Conservation (phyloP, 1,284 basidiomycete species). For the Ceratobasidium sp. region DNA sequence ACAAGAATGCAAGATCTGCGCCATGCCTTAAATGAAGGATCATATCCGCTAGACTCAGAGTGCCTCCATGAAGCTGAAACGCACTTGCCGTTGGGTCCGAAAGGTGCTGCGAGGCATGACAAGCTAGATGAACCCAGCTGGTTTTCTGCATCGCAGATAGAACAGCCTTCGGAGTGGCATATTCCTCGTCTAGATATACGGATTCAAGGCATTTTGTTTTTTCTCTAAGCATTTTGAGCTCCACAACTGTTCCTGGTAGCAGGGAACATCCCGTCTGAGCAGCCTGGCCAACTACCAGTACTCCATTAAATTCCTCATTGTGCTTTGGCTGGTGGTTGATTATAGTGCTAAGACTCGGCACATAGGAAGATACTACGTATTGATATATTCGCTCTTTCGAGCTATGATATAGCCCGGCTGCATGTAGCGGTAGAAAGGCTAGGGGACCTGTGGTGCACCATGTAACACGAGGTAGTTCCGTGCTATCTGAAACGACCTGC, state of each 20-base stretch:
- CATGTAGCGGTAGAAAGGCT: conserved; percentile 13
- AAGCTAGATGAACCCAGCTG: conserved; percentile 29
- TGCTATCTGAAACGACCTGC: background rate
- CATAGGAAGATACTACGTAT: conserved; percentile 30
- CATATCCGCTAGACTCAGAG: background rate
- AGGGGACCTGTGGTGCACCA: conserved; percentile 24
- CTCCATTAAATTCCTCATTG: background rate
- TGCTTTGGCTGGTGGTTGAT: background rate
- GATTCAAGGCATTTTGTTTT: background rate
- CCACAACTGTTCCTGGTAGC: background rate
- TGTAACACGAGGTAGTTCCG: conserved; percentile 8
- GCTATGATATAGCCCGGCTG: conserved; percentile 5
- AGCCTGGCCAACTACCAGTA: conserved; percentile 3
- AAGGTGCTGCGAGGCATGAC: conserved; percentile 27
- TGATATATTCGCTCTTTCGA: background rate
- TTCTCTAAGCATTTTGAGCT: background rate
- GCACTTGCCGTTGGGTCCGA: background rate
- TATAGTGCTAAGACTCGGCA: conserved; percentile 12
- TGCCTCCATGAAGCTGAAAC: conserved; percentile 8
- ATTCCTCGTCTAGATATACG: background rate
- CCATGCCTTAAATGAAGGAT: background rate
- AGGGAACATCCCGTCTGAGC: background rate
- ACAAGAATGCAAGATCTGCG: conserved; percentile 16
- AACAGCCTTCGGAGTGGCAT: background rate
- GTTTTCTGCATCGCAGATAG: background rate